Conservation (phyloP, 108 stramenopile genomes). For the Stephanodiscus triporus region DNA sequence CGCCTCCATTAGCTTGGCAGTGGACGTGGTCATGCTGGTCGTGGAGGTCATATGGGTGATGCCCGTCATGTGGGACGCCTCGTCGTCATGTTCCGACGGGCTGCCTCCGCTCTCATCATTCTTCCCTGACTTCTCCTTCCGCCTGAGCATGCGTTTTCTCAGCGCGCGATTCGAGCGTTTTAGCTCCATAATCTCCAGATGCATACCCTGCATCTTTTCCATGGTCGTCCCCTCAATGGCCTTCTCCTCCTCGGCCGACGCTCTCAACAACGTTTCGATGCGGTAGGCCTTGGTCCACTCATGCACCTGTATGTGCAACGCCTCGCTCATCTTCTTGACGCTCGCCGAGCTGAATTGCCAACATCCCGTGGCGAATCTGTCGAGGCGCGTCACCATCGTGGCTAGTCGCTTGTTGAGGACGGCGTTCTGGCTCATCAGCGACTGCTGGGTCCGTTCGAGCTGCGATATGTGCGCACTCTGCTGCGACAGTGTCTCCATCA, state of each 20-base stretch:
- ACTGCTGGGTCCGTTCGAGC: neutral
- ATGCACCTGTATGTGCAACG: slow-evolving; percentile 34
- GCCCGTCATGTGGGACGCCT: slow-evolving; percentile 38
- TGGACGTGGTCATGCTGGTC: slow-evolving; percentile 6
- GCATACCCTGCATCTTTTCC: slow-evolving; percentile 41
- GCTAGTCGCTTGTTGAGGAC: slow-evolving; percentile 7
- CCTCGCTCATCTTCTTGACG: slow-evolving; percentile 53
- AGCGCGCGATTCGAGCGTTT: slow-evolving; percentile 22
- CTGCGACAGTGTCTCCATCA: neutral
- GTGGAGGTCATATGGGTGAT: slow-evolving; percentile 12
- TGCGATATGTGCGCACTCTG: neutral
- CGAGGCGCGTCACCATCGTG: slow-evolving; percentile 18
- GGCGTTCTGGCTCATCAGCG: slow-evolving; percentile 2
- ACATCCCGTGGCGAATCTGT: slow-evolving; percentile 39
- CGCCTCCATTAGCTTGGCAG: slow-evolving; percentile 15
- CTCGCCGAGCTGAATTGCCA: slow-evolving; percentile 31
- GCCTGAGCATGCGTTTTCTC: slow-evolving; percentile 2
- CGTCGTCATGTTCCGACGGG: slow-evolving; percentile 13
- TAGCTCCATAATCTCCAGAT: slow-evolving; percentile 34
- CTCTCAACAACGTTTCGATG: neutral
- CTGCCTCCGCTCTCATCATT: neutral
- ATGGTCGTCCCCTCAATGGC: slow-evolving; percentile 20
- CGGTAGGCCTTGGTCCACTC: slow-evolving; percentile 29
- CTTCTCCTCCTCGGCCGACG: slow-evolving; percentile 11
- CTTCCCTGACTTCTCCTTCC: neutral